A percentile compares a stretch with the other conserved stretches of the same genome.
These are phyloP conservation scores for Penicillium sp. DNA, from an alignment of 2,329 filamentous ascomycete genomes.

Conservation along the genomic window DNA sequence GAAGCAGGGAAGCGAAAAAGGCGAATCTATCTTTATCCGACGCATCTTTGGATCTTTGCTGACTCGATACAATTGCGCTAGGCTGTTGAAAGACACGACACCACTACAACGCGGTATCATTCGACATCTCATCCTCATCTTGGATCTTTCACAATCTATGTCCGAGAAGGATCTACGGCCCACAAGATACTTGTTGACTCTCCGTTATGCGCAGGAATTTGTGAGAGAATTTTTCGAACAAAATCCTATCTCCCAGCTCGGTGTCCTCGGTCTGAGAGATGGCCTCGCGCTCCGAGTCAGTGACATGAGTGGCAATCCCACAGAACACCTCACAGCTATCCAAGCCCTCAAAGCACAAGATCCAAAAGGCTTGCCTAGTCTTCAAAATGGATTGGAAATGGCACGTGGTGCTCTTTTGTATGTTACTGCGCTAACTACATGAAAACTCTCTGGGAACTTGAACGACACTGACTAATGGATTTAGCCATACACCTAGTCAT, in stretches of 20 bases:
- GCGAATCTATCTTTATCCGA: conserved; percentile 38
- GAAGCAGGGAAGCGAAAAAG: conserved; percentile 80
- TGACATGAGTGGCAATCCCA: conserved; percentile 87
- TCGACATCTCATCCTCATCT: conserved; percentile 84
- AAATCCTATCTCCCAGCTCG: conserved; percentile 95
- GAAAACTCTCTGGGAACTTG: neutral
- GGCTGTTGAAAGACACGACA: conserved; percentile 87
- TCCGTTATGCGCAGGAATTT: conserved; percentile 83
- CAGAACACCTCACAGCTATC: conserved; percentile 78
- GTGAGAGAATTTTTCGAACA: conserved; percentile 96
- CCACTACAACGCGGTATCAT: conserved; percentile 96
- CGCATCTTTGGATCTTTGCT: conserved; percentile 12
- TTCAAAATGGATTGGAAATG: conserved; percentile 97
- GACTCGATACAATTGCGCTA: conserved; percentile 38
- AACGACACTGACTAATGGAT: conserved; percentile 5
- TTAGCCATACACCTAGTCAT: conserved; percentile 82
- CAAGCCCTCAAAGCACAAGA: conserved; percentile 65
- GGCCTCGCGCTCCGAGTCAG: conserved; percentile 82
- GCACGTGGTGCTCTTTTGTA: conserved; percentile 85
- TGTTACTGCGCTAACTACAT: conserved; percentile 24
- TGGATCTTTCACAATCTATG: conserved; percentile 95
- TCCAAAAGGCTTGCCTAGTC: conserved; percentile 70
- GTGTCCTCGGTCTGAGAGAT: conserved; percentile 88
- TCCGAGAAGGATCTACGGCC: conserved; percentile 90
- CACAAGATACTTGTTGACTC: conserved; percentile 76